Percentiles rank a stretch among this genome's conserved stretches.
Evolutionary conservation across 2,329 filamentous ascomycete species (phyloP).

Genomic region (Chaetoscypha palmicola): DNA sequence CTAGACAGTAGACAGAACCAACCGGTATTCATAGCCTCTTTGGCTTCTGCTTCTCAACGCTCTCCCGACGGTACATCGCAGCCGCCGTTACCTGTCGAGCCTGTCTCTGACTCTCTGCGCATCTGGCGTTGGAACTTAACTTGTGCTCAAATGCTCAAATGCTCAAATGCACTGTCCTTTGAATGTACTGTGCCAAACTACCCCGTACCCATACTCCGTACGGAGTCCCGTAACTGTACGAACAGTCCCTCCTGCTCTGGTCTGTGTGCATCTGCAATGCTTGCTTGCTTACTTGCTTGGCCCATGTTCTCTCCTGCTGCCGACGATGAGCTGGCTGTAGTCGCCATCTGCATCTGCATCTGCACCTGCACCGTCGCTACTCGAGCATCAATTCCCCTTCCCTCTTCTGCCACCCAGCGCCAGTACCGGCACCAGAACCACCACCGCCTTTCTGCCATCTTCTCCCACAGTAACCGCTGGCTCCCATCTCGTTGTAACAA

Average conservation of each 20-base stretch:
- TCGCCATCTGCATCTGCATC: neutral
- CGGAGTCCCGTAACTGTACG: too few species aligned
- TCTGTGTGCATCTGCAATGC: neutral
- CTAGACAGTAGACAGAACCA: too few species aligned
- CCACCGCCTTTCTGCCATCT: neutral
- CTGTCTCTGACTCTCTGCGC: too few species aligned
- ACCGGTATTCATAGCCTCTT: too few species aligned
- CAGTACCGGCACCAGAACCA: neutral
- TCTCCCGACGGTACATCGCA: too few species aligned
- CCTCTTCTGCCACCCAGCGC: neutral
- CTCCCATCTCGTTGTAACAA: constrained; percentile 1
- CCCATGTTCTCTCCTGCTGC: neutral
- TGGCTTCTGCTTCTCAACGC: too few species aligned
- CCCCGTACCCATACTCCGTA: neutral
- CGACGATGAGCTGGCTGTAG: neutral
- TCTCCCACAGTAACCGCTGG: neutral
- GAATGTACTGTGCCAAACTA: too few species aligned
- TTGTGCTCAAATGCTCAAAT: too few species aligned
- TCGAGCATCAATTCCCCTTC: neutral
- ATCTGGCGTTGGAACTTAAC: neutral
- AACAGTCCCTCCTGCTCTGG: neutral
- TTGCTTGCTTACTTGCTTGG: too few species aligned
- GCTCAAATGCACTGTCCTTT: too few species aligned
- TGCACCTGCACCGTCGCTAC: neutral
- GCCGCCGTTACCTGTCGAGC: neutral